Conservation (phyloP, 2,329 filamentous ascomycete genomes). For the Microthyrium microscopicum region DNA sequence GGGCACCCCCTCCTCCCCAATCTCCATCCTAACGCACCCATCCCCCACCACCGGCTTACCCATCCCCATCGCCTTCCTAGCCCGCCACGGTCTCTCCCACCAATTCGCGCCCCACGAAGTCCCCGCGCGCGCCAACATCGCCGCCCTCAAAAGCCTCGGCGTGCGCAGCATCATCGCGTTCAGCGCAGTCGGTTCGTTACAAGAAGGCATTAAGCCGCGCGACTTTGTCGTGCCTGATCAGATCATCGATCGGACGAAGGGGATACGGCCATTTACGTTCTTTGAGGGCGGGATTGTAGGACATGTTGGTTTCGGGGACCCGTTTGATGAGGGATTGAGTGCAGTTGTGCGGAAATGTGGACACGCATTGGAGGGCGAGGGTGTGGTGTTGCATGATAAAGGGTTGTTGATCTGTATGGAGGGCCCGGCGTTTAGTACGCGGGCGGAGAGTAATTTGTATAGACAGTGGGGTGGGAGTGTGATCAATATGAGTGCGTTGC, state of each 20-base stretch:
- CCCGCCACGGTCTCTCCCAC: constrained; percentile 80
- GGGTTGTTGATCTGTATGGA: constrained; percentile 91
- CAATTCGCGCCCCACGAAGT: constrained; percentile 87
- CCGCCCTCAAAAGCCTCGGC: constrained; percentile 81
- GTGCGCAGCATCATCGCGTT: constrained; percentile 88
- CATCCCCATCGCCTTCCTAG: constrained; percentile 70
- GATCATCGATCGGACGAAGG: constrained; percentile 94
- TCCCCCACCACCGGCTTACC: constrained; percentile 47
- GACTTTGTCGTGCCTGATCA: constrained; percentile 96
- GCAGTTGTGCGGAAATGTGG: constrained; percentile 66
- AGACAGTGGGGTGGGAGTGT: constrained; percentile 83
- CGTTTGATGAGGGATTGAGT: constrained; percentile 68
- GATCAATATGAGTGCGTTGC: constrained; percentile 96
- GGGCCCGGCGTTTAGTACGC: constrained; percentile 95
- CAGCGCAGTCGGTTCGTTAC: constrained; percentile 81
- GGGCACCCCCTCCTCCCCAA: constrained; percentile 61
- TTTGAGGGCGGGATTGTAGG: constrained; percentile 85
- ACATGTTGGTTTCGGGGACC: constrained; percentile 90
- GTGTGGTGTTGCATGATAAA: constrained; percentile 65
- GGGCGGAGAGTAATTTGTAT: constrained; percentile 91
- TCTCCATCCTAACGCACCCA: constrained; percentile 77
- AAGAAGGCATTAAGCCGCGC: constrained; percentile 82
- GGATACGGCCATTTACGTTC: constrained; percentile 84
- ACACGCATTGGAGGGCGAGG: constrained; percentile 61
- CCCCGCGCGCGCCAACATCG: constrained; percentile 88